Evolutionary conservation across 2,329 filamentous ascomycete species (phyloP).

Genomic region (Akanthomyces uredinophilus): DNA sequence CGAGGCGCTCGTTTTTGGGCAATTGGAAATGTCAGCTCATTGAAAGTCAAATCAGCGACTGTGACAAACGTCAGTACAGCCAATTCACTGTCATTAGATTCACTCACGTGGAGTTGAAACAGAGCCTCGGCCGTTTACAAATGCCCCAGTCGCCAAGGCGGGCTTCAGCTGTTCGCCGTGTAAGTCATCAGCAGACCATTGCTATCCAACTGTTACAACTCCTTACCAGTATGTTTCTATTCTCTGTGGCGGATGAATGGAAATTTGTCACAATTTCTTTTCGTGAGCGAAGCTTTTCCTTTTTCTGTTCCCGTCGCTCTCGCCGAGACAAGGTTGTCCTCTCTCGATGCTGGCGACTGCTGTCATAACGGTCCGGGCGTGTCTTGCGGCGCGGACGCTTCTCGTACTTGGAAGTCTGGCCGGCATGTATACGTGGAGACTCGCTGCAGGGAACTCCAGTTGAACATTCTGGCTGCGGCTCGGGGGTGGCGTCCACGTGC

Average conservation of each 20-base stretch:
- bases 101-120: constrained; percentile 8
- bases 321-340: background rate
- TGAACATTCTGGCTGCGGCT: background rate
- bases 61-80: constrained; percentile 16
- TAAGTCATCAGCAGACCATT: background rate
- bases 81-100: background rate
- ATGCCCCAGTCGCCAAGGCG: constrained; percentile 28
- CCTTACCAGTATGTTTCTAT: constrained; percentile 29
- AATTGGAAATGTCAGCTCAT: constrained; percentile 43
- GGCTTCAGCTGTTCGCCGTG: constrained; percentile 27
- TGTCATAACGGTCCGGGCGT: constrained; percentile 50
- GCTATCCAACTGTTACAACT: background rate
- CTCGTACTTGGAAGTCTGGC: constrained; percentile 32
- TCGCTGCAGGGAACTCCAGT: background rate
- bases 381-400: constrained; percentile 52
- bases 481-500: background rate
- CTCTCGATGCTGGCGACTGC: constrained; percentile 19
- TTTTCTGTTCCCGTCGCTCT: constrained; percentile 18
- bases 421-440: too few relatives aligned
- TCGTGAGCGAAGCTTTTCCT: constrained; percentile 30
- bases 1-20: constrained; percentile 19
- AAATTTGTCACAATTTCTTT: constrained; percentile 53
- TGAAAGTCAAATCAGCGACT: constrained; percentile 51
- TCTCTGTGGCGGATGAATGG: constrained; percentile 46
- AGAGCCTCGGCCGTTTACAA: constrained; percentile 26